A percentile compares a stretch with the other conserved stretches of the same genome.
These are phyloP conservation scores for Euclidium syriacum DNA, from an alignment of 345 rosid genomes.

Conservation along the genomic window DNA sequence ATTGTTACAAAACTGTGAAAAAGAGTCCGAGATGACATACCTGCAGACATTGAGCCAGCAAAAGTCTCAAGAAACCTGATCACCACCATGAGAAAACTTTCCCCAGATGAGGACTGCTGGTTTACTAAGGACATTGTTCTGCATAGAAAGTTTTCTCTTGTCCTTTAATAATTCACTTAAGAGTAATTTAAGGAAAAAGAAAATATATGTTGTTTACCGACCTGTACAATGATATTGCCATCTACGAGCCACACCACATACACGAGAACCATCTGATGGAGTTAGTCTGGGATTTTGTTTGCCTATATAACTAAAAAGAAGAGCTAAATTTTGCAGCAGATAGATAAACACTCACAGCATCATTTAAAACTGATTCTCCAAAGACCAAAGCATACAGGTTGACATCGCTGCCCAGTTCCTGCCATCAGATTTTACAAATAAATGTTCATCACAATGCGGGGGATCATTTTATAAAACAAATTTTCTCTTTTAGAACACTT, in stretches of 20 bases:
- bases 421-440: slow-evolving; percentile 2
- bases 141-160: slow-evolving; percentile 17
- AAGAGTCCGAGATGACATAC: slow-evolving; percentile 29
- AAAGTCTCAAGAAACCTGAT: slow-evolving; percentile 94
- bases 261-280: slow-evolving; percentile 4
- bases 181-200: background rate
- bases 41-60: slow-evolving; percentile 93
- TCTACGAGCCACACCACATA: slow-evolving; percentile 37
- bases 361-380: slow-evolving; percentile 95
- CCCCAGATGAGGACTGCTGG: slow-evolving; percentile 50
- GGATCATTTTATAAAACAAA: background rate
- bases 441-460: background rate
- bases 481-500: background rate
- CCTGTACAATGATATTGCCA: slow-evolving; percentile 98
- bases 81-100: slow-evolving; percentile 70
- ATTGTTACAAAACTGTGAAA: background rate
- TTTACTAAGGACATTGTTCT: slow-evolving; percentile 88
- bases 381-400: slow-evolving; percentile 93
- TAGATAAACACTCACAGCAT: slow-evolving; percentile 55
- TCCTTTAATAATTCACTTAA: background rate
- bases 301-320: slow-evolving; percentile 11
- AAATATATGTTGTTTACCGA: slow-evolving; percentile 19
- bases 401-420: slow-evolving; percentile 89
- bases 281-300: slow-evolving; percentile 5
- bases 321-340: background rate